Evolutionary conservation across 2,329 filamentous ascomycete genomes (phyloP), one percentile per base, ranked within the genome.

Genomic region (Alternaria conjuncta): DNA sequence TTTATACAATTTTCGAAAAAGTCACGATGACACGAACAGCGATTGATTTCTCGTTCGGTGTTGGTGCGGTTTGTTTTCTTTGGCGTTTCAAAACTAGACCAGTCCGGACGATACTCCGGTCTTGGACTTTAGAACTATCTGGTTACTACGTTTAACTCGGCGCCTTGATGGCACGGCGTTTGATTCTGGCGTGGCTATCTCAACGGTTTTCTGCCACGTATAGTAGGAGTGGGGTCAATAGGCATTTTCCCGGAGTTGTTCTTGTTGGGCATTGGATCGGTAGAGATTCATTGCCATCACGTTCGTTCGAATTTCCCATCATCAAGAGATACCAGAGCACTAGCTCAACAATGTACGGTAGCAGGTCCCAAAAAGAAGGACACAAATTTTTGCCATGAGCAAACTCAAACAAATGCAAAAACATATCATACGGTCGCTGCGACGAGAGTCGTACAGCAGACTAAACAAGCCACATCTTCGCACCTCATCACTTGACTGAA

Each of bases 281-380:
- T 62, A 60, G 58, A 63, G 30, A 60, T 63, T 59, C 58, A 61
- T 60, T 53, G 69, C 71, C 69, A 63, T 69, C 69, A 72, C 73
- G 51, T 65, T 75, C 69, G 67, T 74, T 73, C 66, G 49, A 57
- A 61, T 69, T 71, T 75, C 55, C 60, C 66, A 68, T 63, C 62
- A 68, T 64, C 62, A 63, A 69, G 73, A 76, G 77, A 79, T 79
- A 79, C 77, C 77, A 79, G 77, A 78, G 76, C 75, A 59, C 65
- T 70, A 61, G 71, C 74, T 75, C 72, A 77, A 65, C 55, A 74
- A 57, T 77, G 73, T 78, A 76, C 62, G 71, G 73, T 78, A 76
- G 71, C 70, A 63, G 68, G 63, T 68, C 65, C 66, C 53, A 18
- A 55, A 41, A 71, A 69, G 64, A 68, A 69, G 65, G 64, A 71